Base-by-base conservation (phyloP, 441 rosid genomes). In the Gossypium gossypioides region DNA sequence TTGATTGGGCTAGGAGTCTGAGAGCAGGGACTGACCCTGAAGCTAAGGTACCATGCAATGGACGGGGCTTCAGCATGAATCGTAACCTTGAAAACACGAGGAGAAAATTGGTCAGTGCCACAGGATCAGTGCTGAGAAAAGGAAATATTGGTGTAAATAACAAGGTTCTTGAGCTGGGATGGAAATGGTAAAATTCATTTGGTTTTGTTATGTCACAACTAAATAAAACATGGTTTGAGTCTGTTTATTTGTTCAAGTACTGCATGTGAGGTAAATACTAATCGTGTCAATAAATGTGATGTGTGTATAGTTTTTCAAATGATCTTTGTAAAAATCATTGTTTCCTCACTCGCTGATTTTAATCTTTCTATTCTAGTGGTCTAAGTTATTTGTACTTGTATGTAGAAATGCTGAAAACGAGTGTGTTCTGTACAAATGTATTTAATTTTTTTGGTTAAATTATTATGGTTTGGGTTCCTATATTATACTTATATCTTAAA, bases 1-100 rank as follows among this genome's bases (percentile, higher is more conserved):
- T 80, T 76, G 85, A 85, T 69, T 87, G 93, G 88, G 86, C 78
- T 25, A 84, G 46, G 52, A 86, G 85, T 77, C 75, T 88, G 29
- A 81, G 88, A 55, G 79, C 83, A 24, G 75, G 73, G 51, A n/a
- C 64, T 42, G 63, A 44, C 27, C 46, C 69, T 51, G 63, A 71
- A 50, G 25, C 67, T 18, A 62, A 61, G 61, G 16, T 37, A 16
- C 34, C 19, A 1, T 32, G 55, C 66, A 62, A 64, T 58, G 46
- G 40, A 34, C 8, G 40, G 8, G 8, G 40, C 8, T 34, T 34
- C 8, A 34, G 40, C 19, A 4, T 46, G 46, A 62, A 44, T 48
- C 9, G 6, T 32, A 42, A 66, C 51, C 48, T 27, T 16, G 73
- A 77, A 15, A 50, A 51, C 54, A 50, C 52, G 1, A 72, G 73